A percentile compares a stretch with the other conserved stretches of the same genome.
Conservation (phyloP, 208 protist species). For the Crithidia acanthocephali region DNA sequence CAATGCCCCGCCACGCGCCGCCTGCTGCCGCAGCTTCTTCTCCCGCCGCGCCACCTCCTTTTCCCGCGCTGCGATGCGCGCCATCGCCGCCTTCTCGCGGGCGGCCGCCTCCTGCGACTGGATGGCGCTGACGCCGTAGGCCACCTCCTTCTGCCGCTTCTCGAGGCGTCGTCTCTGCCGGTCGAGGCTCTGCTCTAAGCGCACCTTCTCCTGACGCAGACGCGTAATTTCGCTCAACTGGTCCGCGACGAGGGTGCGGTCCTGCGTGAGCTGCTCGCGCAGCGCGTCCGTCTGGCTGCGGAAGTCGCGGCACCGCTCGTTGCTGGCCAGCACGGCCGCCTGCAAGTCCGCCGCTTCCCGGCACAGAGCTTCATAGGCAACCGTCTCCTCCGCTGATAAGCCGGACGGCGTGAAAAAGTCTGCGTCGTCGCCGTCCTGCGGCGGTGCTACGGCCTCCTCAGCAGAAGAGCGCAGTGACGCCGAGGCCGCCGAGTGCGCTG, state of each 20-base stretch:
- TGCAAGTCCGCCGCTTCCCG: conserved; percentile 49
- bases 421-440: conserved; percentile 1
- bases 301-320: conserved; percentile 46
- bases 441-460: neutral
- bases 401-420: conserved; percentile 39
- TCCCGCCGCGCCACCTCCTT: conserved; percentile 43
- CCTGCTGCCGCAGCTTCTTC: conserved; percentile 30
- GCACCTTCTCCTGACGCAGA: conserved; percentile 44
- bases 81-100: conserved; percentile 39
- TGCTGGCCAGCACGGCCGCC: conserved; percentile 46
- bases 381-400: conserved; percentile 18
- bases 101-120: conserved; percentile 46
- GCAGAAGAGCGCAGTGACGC: neutral
- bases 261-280: conserved; percentile 55
- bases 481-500: conserved; percentile 4
- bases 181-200: conserved; percentile 31
- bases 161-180: conserved; percentile 32
- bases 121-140: conserved; percentile 63
- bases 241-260: conserved; percentile 71
- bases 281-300: conserved; percentile 33
- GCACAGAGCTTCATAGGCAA: conserved; percentile 47
- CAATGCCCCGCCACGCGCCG: conserved; percentile 24
- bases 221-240: conserved; percentile 53
- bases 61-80: conserved; percentile 49
- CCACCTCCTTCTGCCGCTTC: conserved; percentile 77